Evolutionary conservation across 495 filamentous ascomycete genomes (phyloP), one percentile per base, ranked within the genome.

Genomic region (Aspergillus cavernicola): DNA sequence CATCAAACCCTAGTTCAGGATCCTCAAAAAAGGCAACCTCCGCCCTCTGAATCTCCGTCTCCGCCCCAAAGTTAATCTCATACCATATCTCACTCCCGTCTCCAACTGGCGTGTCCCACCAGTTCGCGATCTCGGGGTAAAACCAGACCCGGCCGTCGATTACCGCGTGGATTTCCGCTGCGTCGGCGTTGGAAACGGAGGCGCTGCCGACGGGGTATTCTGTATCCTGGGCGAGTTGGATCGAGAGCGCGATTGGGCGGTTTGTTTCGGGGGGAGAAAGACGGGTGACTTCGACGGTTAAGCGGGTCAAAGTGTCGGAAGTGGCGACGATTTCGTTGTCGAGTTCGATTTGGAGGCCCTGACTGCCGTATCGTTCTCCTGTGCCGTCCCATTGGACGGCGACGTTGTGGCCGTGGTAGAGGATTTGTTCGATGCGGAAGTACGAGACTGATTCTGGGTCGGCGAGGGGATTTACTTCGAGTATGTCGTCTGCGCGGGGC

Each of bases 321-420:
- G 22, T 50, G 7, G 56, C 59, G 29, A 55, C 56, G 5, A 41
- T 40, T 24, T 55, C 28, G 28, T 57, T 55, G 29, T 64, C 66
- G 6, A 68, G 42, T 48, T 68, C 59, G 16, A 68, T 47, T 9
- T 50, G 38, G 2, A 68, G n/a, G 55, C 1, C 66, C 66, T 1
- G 45, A 6, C 19, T 15, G 28, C 61, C 61, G 55, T 68, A 68
- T 8, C 52, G 55, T 1, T 22, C 45, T 3, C 64, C 64, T 3
- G 43, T 43, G 1, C 50, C 61, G 45, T 66, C 61, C 64, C 64
- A 66, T 52, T 66, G 61, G 0, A 68, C 53, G 33, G 52, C 50
- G 26, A 68, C 50, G 16, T 66, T 54, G 50, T 65, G 61, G 12
- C 66, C 66, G 46, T 68, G 66, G 45, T 68, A 68, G 19, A 59